Base-by-base conservation (phyloP, 148 eudicot species). In the Tetragonia tetragonoides region DNA sequence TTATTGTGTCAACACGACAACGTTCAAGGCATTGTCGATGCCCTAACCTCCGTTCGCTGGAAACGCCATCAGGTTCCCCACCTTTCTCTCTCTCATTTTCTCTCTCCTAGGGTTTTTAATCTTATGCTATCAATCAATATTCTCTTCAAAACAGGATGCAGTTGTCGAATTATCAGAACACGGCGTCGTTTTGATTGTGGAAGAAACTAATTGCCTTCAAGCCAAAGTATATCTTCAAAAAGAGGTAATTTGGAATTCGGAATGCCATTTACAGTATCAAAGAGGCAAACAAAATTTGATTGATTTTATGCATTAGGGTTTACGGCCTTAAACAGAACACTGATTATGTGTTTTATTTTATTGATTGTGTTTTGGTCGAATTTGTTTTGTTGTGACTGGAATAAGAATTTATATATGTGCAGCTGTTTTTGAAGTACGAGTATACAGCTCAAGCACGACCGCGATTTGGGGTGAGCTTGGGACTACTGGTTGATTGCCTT, bases 1-100 rank as follows among this genome's bases (percentile, higher is more conserved):
- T 80, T 95, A 65, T 87, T 91, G 1, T 88, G 97, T 68, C 86
- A 91, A 56, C 78, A 93, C 21, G 97, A 95, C 87, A 93, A 88
- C 80, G 99, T 93, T 69, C 99, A 91, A 85, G 99, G 99, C 73
- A 81, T 95, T 54, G 99, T 95, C 68, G 99, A 95, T 40, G 97
- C 97, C 10, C 97, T 93, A 85, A 78, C 89, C 73, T 91, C 97
- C 77, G 97, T 93, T 72, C 93, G 99, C 16, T 95, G 99, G 99
- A 95, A 93, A 75, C 94, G 95, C 77, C 90, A 86, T 34, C 99
- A 95, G 92, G 99, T 93, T 64, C 37, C 34, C 11, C 7, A 23
- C 12, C 20, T 20, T 18, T 20, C 21, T 41, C 60, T 12, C 51
- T 40, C 37, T 70, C 68, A 61, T 23, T 57, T 49, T 41, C 24